phyloP scores from a whole-genome alignment of 305 asterid genomes.

The Petunia hybrid region DNA sequence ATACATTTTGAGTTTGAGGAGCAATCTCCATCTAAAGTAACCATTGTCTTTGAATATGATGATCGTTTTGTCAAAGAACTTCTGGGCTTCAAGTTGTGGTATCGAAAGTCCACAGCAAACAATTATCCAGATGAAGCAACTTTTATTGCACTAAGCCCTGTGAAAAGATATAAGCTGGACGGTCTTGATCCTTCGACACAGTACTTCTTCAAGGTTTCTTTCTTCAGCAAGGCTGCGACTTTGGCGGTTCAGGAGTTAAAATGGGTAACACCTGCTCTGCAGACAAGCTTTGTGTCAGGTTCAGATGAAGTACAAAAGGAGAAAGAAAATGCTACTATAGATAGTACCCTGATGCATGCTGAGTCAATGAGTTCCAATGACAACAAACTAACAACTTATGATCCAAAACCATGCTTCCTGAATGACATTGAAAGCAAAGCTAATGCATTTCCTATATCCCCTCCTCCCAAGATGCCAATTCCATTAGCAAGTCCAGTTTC shows the following conservation, averaged over 20 bases:
- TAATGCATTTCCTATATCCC: slow-evolving; percentile 32
- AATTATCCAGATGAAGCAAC: slow-evolving; percentile 55
- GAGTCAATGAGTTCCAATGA: slow-evolving; percentile 49
- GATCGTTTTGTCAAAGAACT: slow-evolving; percentile 36
- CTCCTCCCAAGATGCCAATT: slow-evolving; percentile 33
- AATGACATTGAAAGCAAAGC: slow-evolving; percentile 36
- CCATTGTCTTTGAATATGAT: slow-evolving; percentile 39
- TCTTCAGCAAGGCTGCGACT: slow-evolving; percentile 43
- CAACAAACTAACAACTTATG: slow-evolving; percentile 42
- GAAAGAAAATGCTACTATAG: slow-evolving; percentile 26
- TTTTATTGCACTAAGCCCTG: slow-evolving; percentile 47
- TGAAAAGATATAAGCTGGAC: slow-evolving; percentile 51
- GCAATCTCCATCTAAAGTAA: slow-evolving; percentile 43
- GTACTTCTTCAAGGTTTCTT: slow-evolving; percentile 56
- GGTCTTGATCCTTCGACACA: slow-evolving; percentile 58
- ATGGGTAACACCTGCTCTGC: slow-evolving; percentile 42
- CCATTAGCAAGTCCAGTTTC: slow-evolving; percentile 40
- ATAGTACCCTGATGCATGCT: slow-evolving; percentile 36
- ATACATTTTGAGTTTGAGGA: slow-evolving; percentile 44
- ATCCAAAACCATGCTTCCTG: slow-evolving; percentile 34
- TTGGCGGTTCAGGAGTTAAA: slow-evolving; percentile 48
- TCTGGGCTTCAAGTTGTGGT: slow-evolving; percentile 57
- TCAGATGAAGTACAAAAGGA: slow-evolving; percentile 30
- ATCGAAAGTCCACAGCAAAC: slow-evolving; percentile 52
- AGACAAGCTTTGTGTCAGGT: neutral